Evolutionary conservation across 768 basidiomycete species (phyloP).

Genomic region (Megacollybia marginata): DNA sequence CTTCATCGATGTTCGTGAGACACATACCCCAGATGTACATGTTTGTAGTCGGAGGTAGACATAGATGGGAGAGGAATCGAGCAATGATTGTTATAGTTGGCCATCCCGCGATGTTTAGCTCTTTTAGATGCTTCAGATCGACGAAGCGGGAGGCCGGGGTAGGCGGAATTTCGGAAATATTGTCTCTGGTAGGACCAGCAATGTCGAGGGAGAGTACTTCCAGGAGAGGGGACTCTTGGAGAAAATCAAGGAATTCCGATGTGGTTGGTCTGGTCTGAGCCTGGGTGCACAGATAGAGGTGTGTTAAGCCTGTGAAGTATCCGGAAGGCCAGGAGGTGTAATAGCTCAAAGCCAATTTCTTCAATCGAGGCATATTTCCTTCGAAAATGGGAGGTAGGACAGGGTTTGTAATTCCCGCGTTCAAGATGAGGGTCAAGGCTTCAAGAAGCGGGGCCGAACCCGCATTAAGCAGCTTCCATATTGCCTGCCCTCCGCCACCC

Average conservation of each 20-base stretch:
- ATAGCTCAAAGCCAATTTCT: constrained; percentile 7
- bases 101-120: constrained; percentile 12
- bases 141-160: constrained; percentile 2
- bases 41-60: constrained; percentile 5
- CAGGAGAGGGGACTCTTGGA: constrained; percentile 8
- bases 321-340: constrained; percentile 10
- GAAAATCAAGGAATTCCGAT: constrained; percentile 12
- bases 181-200: constrained; percentile 10
- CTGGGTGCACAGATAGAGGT: constrained; percentile 7
- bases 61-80: constrained; percentile 12
- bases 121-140: constrained; percentile 7
- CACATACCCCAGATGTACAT: constrained; percentile 14
- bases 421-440: constrained; percentile 4
- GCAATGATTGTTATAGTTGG: constrained; percentile 6
- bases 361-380: constrained; percentile 10
- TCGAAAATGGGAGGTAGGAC: constrained; percentile 8
- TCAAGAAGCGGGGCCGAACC: constrained; percentile 6
- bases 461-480: neutral
- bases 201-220: constrained; percentile 10
- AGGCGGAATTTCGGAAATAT: constrained; percentile 1
- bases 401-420: constrained; percentile 1
- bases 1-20: neutral
- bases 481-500: neutral
- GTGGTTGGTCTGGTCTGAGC: constrained; percentile 6
- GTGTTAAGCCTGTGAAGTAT: constrained; percentile 9